Evolutionary conservation across 2,329 filamentous ascomycete species (phyloP).

Genomic region (Cryphonectria carpinicola): DNA sequence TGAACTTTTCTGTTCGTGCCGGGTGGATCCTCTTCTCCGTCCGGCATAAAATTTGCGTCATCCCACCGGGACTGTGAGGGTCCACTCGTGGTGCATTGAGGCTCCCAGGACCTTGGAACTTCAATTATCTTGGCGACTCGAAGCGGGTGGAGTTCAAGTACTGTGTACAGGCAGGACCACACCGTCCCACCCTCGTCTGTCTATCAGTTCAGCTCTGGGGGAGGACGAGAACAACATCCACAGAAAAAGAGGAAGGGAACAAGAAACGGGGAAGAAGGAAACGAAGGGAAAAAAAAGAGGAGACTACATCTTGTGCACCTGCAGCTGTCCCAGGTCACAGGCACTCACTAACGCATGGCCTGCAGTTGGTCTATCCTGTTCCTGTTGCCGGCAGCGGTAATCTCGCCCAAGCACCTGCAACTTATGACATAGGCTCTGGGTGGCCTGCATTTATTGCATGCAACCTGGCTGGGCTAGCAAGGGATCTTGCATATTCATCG

Average conservation of each 20-base stretch:
- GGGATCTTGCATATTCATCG: background rate
- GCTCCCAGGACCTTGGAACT: conserved; percentile 9
- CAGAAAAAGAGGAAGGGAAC: background rate
- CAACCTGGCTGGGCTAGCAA: background rate
- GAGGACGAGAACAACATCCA: background rate
- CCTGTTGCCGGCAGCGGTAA: conserved; percentile 1
- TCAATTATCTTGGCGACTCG: conserved; percentile 2
- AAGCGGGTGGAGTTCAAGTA: conserved; percentile 5
- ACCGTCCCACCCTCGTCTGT: background rate
- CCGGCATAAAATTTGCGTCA: conserved; percentile 9
- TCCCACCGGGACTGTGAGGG: background rate
- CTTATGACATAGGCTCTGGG: conserved; percentile 15
- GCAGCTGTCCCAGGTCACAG: background rate
- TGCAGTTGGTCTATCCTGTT: conserved; percentile 6
- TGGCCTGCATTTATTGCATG: background rate
- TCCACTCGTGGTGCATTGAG: conserved; percentile 12
- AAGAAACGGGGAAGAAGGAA: background rate
- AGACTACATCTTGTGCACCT: background rate
- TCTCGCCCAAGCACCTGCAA: conserved; percentile 8
- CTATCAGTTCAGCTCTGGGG: background rate
- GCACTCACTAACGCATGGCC: conserved; percentile 9
- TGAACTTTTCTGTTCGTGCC: background rate
- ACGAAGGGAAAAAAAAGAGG: background rate
- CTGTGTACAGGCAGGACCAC: conserved; percentile 4
- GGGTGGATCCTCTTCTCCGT: background rate